Base-by-base conservation (phyloP, 2,329 filamentous ascomycete species). In the Colletotrichum lindemuthianum region DNA sequence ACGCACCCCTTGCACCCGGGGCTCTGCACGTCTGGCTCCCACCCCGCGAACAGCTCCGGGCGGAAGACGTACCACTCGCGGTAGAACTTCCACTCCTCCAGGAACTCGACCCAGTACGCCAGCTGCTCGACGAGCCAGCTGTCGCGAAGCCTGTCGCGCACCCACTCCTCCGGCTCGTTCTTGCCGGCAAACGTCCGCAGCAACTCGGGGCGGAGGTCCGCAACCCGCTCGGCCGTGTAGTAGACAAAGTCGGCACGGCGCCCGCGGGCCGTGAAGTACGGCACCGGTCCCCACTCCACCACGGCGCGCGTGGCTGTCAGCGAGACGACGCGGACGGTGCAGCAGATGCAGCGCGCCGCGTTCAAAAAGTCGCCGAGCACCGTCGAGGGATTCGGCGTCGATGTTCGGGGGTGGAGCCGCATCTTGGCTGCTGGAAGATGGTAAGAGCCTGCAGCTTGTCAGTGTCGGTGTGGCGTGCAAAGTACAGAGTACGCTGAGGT, bases 51-150 rank as follows among this genome's bases (percentile, higher is more conserved):
- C 10, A 68, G 43, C 54, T 68, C 67, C 7, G 61, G 43, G 36
- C 58, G 53, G 57, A 60, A 68, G 48, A 68, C 53, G 45, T 67
- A 67, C 55, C 61, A 67, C 53, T 68, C 67, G 16, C 67, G 67
- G 32, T 67, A 68, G 3, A 41, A 68, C 53, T 68, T 68, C 66
- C 66, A 68, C 59, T 67, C 66, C 43, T 68, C 52, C 37, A 68
- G 66, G 48, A 55, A 68, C 44, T 68, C 66, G 5, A 60, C 64
- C 66, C 66, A 68, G 56, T 68, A 68, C 11, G 51, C 66, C 24
- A 68, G 66, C 52, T 67, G 66, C 64, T 68, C 66, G 44, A 68
- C 55, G 39, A 68, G 63, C 66, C 66, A 68, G 64, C 64, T 65
- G 52, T 68, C 66, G 24, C 66, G 59, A 37, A 67, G 60, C 6